These are phyloP conservation scores for Russula vinacea DNA, from an alignment of 768 basidiomycete species.

Conservation along the genomic window DNA sequence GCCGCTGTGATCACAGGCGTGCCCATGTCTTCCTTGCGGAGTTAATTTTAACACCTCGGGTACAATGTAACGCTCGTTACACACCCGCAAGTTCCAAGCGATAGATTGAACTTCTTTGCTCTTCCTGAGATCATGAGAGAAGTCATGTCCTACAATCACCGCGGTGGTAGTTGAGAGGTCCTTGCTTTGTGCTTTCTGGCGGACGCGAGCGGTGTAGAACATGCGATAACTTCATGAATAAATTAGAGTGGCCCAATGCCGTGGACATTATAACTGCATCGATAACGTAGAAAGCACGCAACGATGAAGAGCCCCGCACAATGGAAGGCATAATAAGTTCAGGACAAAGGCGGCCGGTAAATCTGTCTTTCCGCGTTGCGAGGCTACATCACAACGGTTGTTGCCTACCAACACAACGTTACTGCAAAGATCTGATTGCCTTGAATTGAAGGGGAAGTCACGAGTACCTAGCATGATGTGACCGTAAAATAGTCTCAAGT, in stretches of 20 bases:
- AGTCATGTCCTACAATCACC: not conserved
- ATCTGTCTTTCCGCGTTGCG: not conserved
- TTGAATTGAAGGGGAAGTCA: not conserved
- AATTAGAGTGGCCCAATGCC: not conserved
- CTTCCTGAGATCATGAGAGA: not conserved
- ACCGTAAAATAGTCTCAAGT: not conserved
- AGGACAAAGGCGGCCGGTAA: not conserved
- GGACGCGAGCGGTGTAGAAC: not conserved
- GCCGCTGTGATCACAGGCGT: not conserved
- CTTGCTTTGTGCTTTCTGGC: not conserved
- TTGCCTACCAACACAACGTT: not conserved
- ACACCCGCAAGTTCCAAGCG: not conserved
- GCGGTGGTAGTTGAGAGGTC: not conserved
- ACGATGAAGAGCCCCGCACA: not conserved
- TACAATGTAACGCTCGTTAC: not conserved
- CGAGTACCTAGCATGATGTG: not conserved
- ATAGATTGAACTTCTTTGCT: not conserved
- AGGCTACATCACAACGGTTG: not conserved
- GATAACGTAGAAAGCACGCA: not conserved
- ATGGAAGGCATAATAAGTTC: not conserved
- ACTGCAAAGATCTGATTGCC: not conserved
- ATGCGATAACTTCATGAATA: not conserved
- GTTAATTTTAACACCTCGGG: not conserved
- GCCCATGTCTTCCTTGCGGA: not conserved
- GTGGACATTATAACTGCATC: not conserved